Evolutionary conservation across 148 eudicot genomes (phyloP), one percentile per base, ranked within the genome.

Genomic region (Tetragonia tetragonoides): DNA sequence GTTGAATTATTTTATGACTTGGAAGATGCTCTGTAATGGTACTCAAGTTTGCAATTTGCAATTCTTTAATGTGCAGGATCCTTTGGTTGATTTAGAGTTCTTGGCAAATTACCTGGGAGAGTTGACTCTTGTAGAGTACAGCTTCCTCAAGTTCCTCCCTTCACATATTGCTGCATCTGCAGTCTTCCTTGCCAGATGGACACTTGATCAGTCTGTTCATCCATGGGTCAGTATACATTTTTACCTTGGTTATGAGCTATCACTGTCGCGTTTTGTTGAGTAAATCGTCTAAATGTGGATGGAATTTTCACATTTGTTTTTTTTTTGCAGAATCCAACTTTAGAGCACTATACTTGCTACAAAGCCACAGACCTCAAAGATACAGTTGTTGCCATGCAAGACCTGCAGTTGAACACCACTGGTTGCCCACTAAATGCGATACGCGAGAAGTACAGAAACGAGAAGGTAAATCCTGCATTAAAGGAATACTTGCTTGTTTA

Each of bases 81-180:
- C 86, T 78, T 81, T 83, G 49, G 86, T 82, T 54, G 93, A 92
- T 61, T 72, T 94, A 77, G 98, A 94, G 83, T 89, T 81, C 83
- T 74, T 94, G 86, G 94, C 98, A 64, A 94, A 92, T 80, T 94
- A 92, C 79, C 80, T 94, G 72, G 98, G 97, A 71, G 98, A 94
- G 81, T 80, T 94, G 74, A 90, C 95, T 77, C 94, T 94, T 39
- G 81, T 84, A 7, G 98, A 94, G 78, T 90, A 92, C 81, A 85
- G 87, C 81, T 90, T 94, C 76, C 85, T 94, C 57, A 85, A 84
- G 84, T 89, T 83, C 80, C 90, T 88, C 71, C 98, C 98, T 44
- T 94, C 98, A 73, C 86, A 88, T 11, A 66, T 87, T 68, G 94
- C 98, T 68, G 98, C 98, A 54, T 92, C 98, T 78, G 98, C 97